Conservation (phyloP, 1,139 yeast species). For the Meyerozyma sp. region DNA sequence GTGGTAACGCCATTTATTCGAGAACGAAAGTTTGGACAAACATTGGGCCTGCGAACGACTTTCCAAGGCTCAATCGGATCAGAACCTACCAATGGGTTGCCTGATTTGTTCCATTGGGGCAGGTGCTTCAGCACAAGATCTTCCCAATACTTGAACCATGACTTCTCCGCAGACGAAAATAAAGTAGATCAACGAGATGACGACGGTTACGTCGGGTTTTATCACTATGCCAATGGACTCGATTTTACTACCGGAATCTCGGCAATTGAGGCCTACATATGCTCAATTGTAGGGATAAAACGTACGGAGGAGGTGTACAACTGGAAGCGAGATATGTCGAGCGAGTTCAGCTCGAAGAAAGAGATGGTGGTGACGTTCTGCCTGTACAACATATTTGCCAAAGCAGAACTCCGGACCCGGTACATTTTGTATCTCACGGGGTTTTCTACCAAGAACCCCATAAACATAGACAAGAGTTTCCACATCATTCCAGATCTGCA, state of each 20-base stretch:
- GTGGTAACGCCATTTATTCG: slow-evolving; percentile 16
- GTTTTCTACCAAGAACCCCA: slow-evolving; percentile 15
- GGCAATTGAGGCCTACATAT: slow-evolving; percentile 27
- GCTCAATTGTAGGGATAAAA: slow-evolving; percentile 23
- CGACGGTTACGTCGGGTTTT: slow-evolving; percentile 39
- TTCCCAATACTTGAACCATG: slow-evolving; percentile 23
- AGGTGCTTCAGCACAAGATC: slow-evolving; percentile 29
- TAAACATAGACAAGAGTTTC: slow-evolving; percentile 25
- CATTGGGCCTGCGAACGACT: slow-evolving; percentile 19
- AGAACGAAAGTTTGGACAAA: slow-evolving; percentile 25
- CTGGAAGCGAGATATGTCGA: slow-evolving; percentile 7
- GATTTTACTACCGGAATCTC: slow-evolving; percentile 15
- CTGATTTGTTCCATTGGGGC: slow-evolving; percentile 40
- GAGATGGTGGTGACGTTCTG: slow-evolving; percentile 45
- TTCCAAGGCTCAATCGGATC: slow-evolving; percentile 15
- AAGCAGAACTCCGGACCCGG: slow-evolving; percentile 41
- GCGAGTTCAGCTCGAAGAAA: slow-evolving; percentile 12
- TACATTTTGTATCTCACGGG: slow-evolving; percentile 21
- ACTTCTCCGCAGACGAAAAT: slow-evolving; percentile 15
- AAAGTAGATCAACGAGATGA: slow-evolving; percentile 15
- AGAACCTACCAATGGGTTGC: slow-evolving; percentile 24
- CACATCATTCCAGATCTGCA: slow-evolving; percentile 20
- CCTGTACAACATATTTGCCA: slow-evolving; percentile 43
- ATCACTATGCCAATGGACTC: slow-evolving; percentile 36
- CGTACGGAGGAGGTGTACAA: slow-evolving; percentile 13